These are phyloP conservation scores for Phytomonas serpens DNA, from an alignment of 208 protist species.

Conservation along the genomic window DNA sequence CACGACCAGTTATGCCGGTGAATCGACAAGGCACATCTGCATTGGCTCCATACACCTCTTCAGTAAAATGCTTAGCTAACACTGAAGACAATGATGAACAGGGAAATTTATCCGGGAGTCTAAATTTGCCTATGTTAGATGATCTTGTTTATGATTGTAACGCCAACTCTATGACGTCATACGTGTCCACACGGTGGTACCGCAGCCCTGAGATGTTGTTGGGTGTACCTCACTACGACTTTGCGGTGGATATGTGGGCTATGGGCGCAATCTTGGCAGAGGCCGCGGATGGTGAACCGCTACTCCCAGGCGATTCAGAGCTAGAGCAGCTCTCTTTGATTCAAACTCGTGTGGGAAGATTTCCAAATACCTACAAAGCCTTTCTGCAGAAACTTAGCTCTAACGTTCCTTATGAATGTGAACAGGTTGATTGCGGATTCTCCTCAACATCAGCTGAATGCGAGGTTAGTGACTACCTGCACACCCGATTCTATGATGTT, in stretches of 20 bases:
- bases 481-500: conserved; percentile 22
- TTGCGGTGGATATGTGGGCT: conserved; percentile 87
- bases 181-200: conserved; percentile 92
- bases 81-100: not conserved
- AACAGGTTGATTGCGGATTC: not conserved
- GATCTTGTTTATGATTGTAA: conserved; percentile 35
- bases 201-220: conserved; percentile 90
- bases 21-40: not conserved
- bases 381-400: conserved; percentile 38
- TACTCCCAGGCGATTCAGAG: conserved; percentile 84
- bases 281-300: conserved; percentile 57
- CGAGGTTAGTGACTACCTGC: conserved; percentile 20
- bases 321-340: conserved; percentile 83
- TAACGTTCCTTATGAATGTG: conserved; percentile 3
- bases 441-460: not conserved
- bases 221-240: conserved; percentile 62
- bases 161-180: conserved; percentile 68
- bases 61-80: not conserved
- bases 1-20: conserved; percentile 14
- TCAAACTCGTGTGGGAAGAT: conserved; percentile 54
- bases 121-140: conserved; percentile 17
- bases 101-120: not conserved
- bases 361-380: conserved; percentile 33
- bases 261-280: conserved; percentile 90
- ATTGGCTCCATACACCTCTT: not conserved